Conservation (phyloP, 2,329 filamentous ascomycete species). For the Trichoderma atrobrunneum region DNA sequence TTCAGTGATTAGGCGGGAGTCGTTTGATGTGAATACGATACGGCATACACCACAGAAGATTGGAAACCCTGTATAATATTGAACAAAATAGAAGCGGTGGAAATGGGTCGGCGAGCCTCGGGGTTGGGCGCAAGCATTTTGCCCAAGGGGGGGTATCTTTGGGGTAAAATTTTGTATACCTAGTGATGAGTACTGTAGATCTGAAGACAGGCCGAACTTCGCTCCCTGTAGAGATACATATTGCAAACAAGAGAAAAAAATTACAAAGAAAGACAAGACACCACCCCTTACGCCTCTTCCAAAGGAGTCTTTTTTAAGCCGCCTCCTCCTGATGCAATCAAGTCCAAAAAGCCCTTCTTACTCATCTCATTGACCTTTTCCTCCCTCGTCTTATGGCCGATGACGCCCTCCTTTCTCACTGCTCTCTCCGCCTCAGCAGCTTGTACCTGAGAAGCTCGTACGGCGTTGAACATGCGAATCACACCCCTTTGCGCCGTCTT, state of each 20-base stretch:
- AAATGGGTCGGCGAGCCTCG: slow-evolving; percentile 4
- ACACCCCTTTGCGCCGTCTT: slow-evolving; percentile 93
- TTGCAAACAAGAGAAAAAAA: background rate
- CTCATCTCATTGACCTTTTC: slow-evolving; percentile 94
- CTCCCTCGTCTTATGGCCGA: slow-evolving; percentile 76
- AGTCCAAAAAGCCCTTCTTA: slow-evolving; percentile 90
- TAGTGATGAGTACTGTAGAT: slow-evolving; percentile 10
- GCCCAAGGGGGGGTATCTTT: slow-evolving; percentile 16
- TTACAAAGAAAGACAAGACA: background rate
- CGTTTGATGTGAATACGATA: background rate
- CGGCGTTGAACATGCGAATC: slow-evolving; percentile 93
- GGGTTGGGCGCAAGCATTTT: slow-evolving; percentile 10
- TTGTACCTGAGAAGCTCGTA: slow-evolving; percentile 87
- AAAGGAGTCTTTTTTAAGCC: slow-evolving; percentile 57
- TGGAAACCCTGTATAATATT: slow-evolving; percentile 15
- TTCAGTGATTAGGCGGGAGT: slow-evolving; percentile 43
- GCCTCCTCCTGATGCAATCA: slow-evolving; percentile 69
- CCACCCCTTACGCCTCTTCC: slow-evolving; percentile 46
- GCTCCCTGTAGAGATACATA: slow-evolving; percentile 17
- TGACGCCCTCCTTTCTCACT: slow-evolving; percentile 66
- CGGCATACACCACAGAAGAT: background rate
- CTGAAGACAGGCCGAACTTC: slow-evolving; percentile 20
- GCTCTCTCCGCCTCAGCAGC: slow-evolving; percentile 73
- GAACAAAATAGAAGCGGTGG: slow-evolving; percentile 14
- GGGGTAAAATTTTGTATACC: slow-evolving; percentile 15